Conservation (phyloP, 1,139 yeast species). For the Diutina catenulata region DNA sequence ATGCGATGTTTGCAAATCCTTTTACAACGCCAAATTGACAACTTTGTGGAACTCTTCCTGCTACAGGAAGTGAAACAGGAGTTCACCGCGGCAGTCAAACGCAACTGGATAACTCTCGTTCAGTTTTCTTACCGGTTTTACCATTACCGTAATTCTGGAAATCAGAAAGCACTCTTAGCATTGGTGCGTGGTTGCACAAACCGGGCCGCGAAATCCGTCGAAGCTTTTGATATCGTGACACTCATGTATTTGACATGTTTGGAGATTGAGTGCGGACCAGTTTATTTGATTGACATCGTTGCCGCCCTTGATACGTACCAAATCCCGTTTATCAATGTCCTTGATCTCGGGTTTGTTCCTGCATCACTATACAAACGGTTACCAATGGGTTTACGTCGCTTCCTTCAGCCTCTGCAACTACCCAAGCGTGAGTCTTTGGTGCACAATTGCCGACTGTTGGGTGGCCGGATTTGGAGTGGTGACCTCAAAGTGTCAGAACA, state of each 20-base stretch:
- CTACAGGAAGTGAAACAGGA: background rate
- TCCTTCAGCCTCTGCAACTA: background rate
- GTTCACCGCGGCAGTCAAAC: background rate
- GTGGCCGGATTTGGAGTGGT: background rate
- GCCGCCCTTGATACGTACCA: background rate
- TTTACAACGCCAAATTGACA: constrained; percentile 16
- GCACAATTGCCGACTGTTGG: background rate
- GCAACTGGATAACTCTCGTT: background rate
- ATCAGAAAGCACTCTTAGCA: no score
- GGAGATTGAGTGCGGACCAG: background rate
- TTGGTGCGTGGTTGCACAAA: no score
- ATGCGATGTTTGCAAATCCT: constrained; percentile 44
- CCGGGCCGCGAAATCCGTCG: no score
- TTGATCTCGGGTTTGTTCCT: background rate
- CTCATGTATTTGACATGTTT: background rate
- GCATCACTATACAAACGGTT: background rate
- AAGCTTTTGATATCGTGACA: no score
- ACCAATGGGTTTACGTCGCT: background rate
- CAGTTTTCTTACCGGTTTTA: background rate
- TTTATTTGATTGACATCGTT: background rate
- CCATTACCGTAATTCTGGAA: background rate
- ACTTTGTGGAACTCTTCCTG: background rate
- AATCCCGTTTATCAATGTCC: background rate
- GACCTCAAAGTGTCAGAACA: background rate
- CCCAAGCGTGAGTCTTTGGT: background rate